A percentile compares a stretch with the other conserved stretches of the same genome.
phyloP scores from a whole-genome alignment of 495 filamentous ascomycete genomes.

The Chaetomium cochliodes region DNA sequence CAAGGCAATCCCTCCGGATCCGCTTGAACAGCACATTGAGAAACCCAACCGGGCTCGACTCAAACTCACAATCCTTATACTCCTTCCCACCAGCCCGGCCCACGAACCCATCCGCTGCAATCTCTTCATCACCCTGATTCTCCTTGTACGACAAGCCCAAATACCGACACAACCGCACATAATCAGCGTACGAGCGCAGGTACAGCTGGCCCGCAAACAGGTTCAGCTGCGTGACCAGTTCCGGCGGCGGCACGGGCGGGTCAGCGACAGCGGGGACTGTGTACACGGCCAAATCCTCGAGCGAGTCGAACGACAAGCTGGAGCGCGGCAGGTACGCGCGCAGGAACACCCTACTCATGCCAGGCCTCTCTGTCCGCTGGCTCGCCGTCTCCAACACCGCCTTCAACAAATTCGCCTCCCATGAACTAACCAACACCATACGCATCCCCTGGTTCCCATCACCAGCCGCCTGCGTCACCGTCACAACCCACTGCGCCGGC shows the following conservation, averaged over 20 bases:
- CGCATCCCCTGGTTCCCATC: constrained; percentile 21
- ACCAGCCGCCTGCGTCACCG: constrained; percentile 16
- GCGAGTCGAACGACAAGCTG: constrained; percentile 40
- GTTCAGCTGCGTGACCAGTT: constrained; percentile 52
- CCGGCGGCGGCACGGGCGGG: constrained; percentile 20
- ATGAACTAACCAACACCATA: constrained; percentile 61
- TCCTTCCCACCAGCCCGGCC: constrained; percentile 22
- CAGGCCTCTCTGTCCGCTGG: neutral
- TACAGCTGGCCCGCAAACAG: constrained; percentile 70
- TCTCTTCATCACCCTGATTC: constrained; percentile 26
- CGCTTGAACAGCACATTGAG: constrained; percentile 49
- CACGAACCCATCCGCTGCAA: constrained; percentile 48
- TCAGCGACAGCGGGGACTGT: constrained; percentile 29
- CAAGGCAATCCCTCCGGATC: constrained; percentile 52
- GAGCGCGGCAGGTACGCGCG: constrained; percentile 60
- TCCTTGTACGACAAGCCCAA: constrained; percentile 45
- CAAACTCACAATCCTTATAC: constrained; percentile 38
- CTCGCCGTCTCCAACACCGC: constrained; percentile 20
- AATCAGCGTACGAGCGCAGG: constrained; percentile 53
- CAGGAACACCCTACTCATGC: constrained; percentile 44
- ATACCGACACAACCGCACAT: constrained; percentile 52
- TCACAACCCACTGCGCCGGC: constrained; percentile 60
- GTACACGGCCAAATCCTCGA: constrained; percentile 53
- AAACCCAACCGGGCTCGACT: constrained; percentile 54
- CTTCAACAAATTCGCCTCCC: constrained; percentile 57